A percentile compares a stretch with the other conserved stretches of the same genome.
phyloP scores from a whole-genome alignment of 495 filamentous ascomycete genomes.

The Sabuloglossum arenarium region DNA sequence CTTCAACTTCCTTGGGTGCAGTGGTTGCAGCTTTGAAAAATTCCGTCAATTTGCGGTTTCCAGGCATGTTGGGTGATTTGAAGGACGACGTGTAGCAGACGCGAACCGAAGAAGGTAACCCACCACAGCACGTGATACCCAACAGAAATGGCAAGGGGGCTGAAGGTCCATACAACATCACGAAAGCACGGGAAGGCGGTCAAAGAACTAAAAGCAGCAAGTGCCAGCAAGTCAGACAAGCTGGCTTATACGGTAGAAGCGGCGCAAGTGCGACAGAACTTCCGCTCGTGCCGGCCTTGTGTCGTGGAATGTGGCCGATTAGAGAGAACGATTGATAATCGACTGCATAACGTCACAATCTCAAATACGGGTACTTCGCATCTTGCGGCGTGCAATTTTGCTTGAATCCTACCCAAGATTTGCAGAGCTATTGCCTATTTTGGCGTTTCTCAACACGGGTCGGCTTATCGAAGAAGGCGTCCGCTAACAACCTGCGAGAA shows the following conservation, averaged over 20 bases:
- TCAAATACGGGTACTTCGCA: background rate
- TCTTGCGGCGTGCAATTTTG: background rate
- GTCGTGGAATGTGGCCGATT: background rate
- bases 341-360: background rate
- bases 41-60: constrained; percentile 1
- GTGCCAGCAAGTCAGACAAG: too few relatives aligned
- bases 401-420: background rate
- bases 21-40: constrained; percentile 1
- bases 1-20: background rate
- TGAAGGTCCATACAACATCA: too few relatives aligned
- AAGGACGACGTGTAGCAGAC: background rate
- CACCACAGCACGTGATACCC: background rate
- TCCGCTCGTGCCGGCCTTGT: background rate
- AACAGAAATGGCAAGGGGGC: too few relatives aligned
- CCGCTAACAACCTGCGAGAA: background rate
- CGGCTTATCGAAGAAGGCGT: background rate
- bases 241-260: too few relatives aligned
- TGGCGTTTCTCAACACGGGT: background rate
- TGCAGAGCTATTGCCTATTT: background rate
- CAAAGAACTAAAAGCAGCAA: background rate
- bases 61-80: background rate
- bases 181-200: too few relatives aligned
- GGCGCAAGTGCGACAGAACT: background rate
- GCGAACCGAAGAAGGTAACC: background rate
- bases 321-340: background rate